phyloP scores from a whole-genome alignment of 2,329 filamentous ascomycete genomes.

The Nigrospora oryzae region DNA sequence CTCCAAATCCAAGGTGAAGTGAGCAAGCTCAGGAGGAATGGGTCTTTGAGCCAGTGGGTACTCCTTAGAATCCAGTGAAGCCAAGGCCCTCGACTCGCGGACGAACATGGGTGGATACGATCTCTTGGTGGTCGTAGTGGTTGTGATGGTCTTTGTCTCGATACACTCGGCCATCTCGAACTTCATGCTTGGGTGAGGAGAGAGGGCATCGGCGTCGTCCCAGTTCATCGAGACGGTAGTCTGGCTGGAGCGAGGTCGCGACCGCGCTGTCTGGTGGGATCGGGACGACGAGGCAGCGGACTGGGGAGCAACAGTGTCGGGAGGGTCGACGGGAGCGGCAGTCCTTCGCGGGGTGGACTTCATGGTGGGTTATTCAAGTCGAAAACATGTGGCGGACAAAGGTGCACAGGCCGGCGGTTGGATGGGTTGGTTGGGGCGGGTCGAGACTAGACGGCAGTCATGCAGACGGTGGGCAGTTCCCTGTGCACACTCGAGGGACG shows the following conservation, averaged over 20 bases:
- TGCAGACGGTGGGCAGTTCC: background rate
- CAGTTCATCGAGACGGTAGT: conserved; percentile 38
- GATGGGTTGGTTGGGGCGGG: too few species aligned
- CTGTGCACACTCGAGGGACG: background rate
- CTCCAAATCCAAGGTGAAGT: conserved; percentile 64
- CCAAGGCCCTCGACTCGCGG: conserved; percentile 60
- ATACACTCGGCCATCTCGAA: conserved; percentile 57
- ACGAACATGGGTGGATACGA: conserved; percentile 80
- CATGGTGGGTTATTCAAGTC: background rate
- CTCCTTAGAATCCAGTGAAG: conserved; percentile 73
- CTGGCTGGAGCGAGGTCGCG: conserved; percentile 27
- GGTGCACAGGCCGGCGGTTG: too few species aligned
- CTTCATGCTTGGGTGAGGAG: conserved; percentile 34
- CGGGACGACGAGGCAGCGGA: conserved; percentile 7
- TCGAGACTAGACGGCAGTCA: too few species aligned
- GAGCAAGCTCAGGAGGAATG: conserved; percentile 70
- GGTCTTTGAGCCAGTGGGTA: conserved; percentile 81
- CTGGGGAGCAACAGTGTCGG: background rate
- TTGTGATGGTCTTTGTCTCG: conserved; percentile 70
- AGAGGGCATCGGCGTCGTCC: conserved; percentile 27
- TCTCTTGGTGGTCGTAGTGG: conserved; percentile 81
- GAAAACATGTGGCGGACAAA: background rate
- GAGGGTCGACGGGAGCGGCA: background rate
- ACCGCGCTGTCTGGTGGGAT: conserved; percentile 9
- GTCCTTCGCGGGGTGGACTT: background rate